phyloP scores from a whole-genome alignment of 2,329 filamentous ascomycete genomes.

The Hypoxylon sp. region DNA sequence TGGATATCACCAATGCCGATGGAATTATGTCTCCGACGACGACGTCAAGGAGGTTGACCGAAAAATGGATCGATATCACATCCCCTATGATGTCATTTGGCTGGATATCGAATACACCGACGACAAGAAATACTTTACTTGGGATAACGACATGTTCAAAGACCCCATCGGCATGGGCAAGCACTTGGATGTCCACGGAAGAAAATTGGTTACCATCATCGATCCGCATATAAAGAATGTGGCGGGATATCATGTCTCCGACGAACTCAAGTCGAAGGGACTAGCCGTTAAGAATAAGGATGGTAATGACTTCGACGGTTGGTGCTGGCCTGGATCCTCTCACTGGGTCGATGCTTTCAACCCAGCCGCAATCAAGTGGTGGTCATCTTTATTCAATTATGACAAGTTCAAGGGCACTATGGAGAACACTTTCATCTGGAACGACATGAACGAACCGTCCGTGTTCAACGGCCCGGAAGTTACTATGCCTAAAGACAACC shows the following conservation, averaged over 20 bases:
- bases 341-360: slow-evolving; percentile 98
- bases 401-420: slow-evolving; percentile 88
- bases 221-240: slow-evolving; percentile 98
- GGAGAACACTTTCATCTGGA: slow-evolving; percentile 95
- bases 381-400: slow-evolving; percentile 89
- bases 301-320: slow-evolving; percentile 89
- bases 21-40: slow-evolving; percentile 98
- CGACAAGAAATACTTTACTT: slow-evolving; percentile 98
- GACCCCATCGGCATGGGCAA: slow-evolving; percentile 90
- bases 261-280: slow-evolving; percentile 86
- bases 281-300: slow-evolving; percentile 93
- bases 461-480: slow-evolving; percentile 99
- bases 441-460: slow-evolving; percentile 99
- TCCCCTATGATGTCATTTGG: slow-evolving; percentile 99
- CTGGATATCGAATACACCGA: slow-evolving; percentile 98
- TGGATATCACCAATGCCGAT: slow-evolving; percentile 96
- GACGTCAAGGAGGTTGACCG: slow-evolving; percentile 97
- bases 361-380: slow-evolving; percentile 92
- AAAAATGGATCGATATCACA: slow-evolving; percentile 94
- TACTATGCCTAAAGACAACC: slow-evolving; percentile 98
- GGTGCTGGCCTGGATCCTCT: slow-evolving; percentile 98
- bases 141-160: slow-evolving; percentile 89
- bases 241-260: slow-evolving; percentile 80
- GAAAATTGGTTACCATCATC: slow-evolving; percentile 94
- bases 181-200: slow-evolving; percentile 85